Evolutionary conservation across 2,329 filamentous ascomycete species (phyloP), one percentile per base, ranked within the genome.

Genomic region (Neofusicoccum sp.): DNA sequence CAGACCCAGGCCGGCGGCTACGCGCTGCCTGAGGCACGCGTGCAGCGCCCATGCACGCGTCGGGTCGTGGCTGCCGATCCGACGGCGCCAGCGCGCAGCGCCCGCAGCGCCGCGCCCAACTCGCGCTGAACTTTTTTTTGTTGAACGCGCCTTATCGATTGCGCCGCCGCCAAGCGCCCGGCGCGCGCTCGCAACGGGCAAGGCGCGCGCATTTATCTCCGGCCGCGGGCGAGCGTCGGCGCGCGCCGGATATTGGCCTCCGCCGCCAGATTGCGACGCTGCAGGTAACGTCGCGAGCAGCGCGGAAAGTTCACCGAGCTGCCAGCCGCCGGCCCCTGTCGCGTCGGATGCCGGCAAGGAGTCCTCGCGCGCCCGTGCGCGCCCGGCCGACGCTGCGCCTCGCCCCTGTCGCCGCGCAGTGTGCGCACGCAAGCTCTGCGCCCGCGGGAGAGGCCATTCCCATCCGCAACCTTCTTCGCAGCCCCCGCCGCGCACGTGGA

Each of bases 161-260:
- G 51, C 9, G 47, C 16, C 36, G 51, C 51, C 26, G 51, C 51
- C 51, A 56, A 56, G 51, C 44, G 47, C 47, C 47, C 20, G 28
- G 9, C 47, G 20, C 47, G 47, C 34, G 20, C 34, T 40, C 51
- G 51, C 51, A 43, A 43, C 51, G 51, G 51, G 51, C 51, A 56
- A 56, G 51, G 51, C 51, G 34, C 28, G 54, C 54, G 54, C 54
- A 58, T 47, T 58, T 58, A 58, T 58, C 54, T 58, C 54, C 54
- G 54, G 45, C 43, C 51, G 51, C 43, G 36, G 36, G 49, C 49
- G 49, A 36, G 49, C 49, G 49, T 36, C 49, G 49, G 51, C 51
- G 51, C 36, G 36, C 51, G 38, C 51, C 51, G 51, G 51, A 56
- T 56, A 56, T 56, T 56, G 51, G 51, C 51, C 51, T 56, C 51